These are phyloP conservation scores for Perkinsus olseni DNA, from an alignment of 169 alveolate species.

Conservation along the genomic window DNA sequence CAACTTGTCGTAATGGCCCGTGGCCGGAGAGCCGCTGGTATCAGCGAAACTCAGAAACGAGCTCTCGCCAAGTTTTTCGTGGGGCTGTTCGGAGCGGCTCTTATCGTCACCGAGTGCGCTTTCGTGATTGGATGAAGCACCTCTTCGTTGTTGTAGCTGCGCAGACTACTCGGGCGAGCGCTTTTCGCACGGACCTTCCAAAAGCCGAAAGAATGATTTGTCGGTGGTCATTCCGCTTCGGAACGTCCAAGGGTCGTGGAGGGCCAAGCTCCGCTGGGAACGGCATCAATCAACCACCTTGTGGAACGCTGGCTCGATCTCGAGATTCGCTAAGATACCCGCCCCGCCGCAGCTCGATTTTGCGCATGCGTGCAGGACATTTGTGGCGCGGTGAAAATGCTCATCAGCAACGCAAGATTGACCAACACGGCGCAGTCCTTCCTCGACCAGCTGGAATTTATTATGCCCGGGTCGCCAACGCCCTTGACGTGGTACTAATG, in stretches of 20 bases:
- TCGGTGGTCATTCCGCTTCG: too few relatives aligned
- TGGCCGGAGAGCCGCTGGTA: background rate
- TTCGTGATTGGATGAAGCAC: background rate
- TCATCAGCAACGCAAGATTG: background rate
- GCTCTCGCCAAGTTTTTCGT: background rate
- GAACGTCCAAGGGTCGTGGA: too few relatives aligned
- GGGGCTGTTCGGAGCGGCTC: background rate
- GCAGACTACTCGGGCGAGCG: too few relatives aligned
- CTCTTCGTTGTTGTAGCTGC: too few relatives aligned
- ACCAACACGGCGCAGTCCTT: background rate
- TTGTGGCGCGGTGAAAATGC: background rate
- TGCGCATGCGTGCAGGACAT: background rate
- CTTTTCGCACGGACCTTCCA: too few relatives aligned
- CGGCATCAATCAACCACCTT: too few relatives aligned
- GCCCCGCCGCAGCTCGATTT: background rate
- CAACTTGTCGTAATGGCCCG: background rate
- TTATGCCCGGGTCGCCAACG: background rate
- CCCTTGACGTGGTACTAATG: background rate
- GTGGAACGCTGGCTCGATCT: background rate
- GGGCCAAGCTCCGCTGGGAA: too few relatives aligned
- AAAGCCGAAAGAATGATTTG: too few relatives aligned
- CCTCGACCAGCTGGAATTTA: background rate
- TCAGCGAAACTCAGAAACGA: background rate
- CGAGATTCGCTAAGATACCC: background rate
- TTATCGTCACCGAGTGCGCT: background rate